These are phyloP conservation scores for Angophora floribunda DNA, from an alignment of 345 rosid genomes.

Conservation along the genomic window DNA sequence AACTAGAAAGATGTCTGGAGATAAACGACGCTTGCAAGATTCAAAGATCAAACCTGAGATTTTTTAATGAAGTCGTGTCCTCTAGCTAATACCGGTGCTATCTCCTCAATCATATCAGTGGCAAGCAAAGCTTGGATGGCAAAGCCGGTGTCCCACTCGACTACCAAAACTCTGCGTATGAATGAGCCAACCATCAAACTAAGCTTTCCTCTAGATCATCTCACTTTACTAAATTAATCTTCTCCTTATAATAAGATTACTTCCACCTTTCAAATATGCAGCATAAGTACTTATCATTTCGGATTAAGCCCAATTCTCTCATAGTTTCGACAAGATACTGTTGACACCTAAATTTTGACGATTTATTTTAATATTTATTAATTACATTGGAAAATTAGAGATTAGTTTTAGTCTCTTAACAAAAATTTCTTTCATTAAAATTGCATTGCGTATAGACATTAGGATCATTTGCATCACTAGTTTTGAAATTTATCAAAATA, in stretches of 20 bases:
- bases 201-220: neutral
- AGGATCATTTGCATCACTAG: too few species aligned
- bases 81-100: slow-evolving; percentile 14
- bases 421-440: too few species aligned
- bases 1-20: neutral
- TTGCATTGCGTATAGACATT: too few species aligned
- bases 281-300: neutral
- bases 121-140: slow-evolving; percentile 36
- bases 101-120: slow-evolving; percentile 18
- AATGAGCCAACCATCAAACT: neutral
- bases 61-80: slow-evolving; percentile 27
- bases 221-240: neutral
- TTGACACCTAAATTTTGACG: too few species aligned
- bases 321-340: too few species aligned
- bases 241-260: neutral
- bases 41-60: slow-evolving; percentile 28
- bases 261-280: neutral
- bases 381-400: too few species aligned
- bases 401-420: too few species aligned
- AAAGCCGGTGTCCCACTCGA: slow-evolving; percentile 50
- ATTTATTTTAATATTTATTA: too few species aligned
- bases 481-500: too few species aligned
- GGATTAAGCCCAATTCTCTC: neutral
- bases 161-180: slow-evolving; percentile 40
- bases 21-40: neutral